Evolutionary conservation across 768 basidiomycete species (phyloP), one percentile per base, ranked within the genome.

Genomic region (Albatrellus ellisii): DNA sequence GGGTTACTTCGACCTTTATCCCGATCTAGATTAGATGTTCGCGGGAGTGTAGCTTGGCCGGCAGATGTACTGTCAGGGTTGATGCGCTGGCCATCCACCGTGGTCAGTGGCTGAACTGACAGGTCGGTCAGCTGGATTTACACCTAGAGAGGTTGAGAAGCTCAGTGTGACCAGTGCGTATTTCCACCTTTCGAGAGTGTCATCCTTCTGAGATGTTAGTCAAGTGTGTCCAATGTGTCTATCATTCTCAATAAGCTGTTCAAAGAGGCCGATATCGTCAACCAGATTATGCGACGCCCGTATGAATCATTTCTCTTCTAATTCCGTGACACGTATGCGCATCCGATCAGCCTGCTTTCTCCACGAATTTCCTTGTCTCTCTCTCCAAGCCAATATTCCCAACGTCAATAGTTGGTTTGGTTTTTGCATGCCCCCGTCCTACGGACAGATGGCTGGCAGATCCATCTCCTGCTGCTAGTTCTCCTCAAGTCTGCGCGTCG

Each of bases 81-180:
- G 44, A 75, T 86, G 70, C 83, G 86, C 60, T 86, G 83, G 85
- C 87, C 86, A 11, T 74, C 79, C 15, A 79, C 84, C 26, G 73
- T 84, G 73, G 73, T 70, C 9, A 50, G 52, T 32, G 73, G 73
- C 45, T 65, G 65, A 39, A 62, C 76, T 6, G 74, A 81, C 52
- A 71, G 65, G 52, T 63, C 55, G 14, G 59, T 64, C 54, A 70
- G 74, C 53, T 82, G 83, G 74, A 61, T 78, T 36, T 70, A 89
- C 51, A 84, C 85, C 24, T 90, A 86, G 86, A 76, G 75, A 52
- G 57, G 62, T 76, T 15, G 71, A 79, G 27, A 86, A 87, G 59
- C 63, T 85, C 53, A 78, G 70, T 52, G 81, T 83, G 1, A 89
- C 91, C 52, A 88, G 87, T 46, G 50, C 62, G 41, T 41, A 11